Percentiles rank a stretch among this genome's conserved stretches.
Conservation (phyloP, 805 yeast genomes). For the Wickerhamomyces ciferrii region DNA sequence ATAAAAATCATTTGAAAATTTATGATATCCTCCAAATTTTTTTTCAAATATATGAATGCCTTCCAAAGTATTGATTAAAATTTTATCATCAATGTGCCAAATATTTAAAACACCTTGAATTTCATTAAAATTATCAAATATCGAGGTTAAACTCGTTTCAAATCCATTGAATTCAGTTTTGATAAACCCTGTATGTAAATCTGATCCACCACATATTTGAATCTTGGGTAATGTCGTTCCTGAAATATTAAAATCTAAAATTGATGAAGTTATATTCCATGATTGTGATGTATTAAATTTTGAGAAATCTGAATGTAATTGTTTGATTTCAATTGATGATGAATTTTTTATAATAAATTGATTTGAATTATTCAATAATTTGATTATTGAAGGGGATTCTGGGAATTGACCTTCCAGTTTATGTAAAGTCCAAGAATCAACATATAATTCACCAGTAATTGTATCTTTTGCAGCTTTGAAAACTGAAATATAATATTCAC, state of each 20-base stretch:
- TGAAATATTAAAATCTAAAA: slow-evolving; percentile 17
- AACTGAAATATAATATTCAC: slow-evolving; percentile 3
- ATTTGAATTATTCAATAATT: slow-evolving; percentile 2
- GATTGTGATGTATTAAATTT: background rate
- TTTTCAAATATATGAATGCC: slow-evolving; percentile 3
- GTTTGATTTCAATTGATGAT: background rate
- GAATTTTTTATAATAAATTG: background rate
- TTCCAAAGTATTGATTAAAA: slow-evolving; percentile 6
- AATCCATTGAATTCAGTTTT: slow-evolving; percentile 18
- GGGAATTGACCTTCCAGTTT: slow-evolving; percentile 2
- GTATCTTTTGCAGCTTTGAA: slow-evolving; percentile 1
- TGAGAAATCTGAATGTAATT: background rate
- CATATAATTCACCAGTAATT: slow-evolving; percentile 2
- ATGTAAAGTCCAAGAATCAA: slow-evolving; percentile 8
- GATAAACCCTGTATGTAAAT: slow-evolving; percentile 13
- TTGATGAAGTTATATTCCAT: slow-evolving; percentile 6
- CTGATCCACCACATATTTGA: slow-evolving; percentile 18
- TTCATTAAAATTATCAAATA: background rate
- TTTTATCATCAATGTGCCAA: slow-evolving; percentile 11
- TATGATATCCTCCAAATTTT: background rate
- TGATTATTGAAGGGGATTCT: slow-evolving; percentile 3
- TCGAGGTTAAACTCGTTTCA: background rate
- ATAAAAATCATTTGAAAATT: slow-evolving; percentile 4
- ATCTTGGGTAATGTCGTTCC: slow-evolving; percentile 16
- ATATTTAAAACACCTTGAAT: slow-evolving; percentile 2